Evolutionary conservation across 192 early-diverging fungal species (phyloP), one percentile per base, ranked within the genome.

Genomic region (Backusella luteola): DNA sequence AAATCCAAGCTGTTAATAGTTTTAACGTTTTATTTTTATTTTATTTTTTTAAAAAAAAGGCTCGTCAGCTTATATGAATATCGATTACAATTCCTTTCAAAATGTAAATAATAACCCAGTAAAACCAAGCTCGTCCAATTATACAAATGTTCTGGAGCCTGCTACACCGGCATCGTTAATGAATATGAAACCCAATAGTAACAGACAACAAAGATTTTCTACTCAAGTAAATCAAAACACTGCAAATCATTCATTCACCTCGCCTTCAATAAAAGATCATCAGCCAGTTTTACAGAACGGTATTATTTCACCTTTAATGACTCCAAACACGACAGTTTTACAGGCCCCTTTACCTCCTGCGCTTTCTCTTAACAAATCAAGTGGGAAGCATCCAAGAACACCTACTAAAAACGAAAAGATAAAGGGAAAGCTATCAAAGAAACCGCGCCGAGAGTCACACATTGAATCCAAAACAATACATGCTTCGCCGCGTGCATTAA

Each of bases 131-230:
- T 17, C 56, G 17, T 74, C 21, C 35, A 21, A 34, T 29, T 36
- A 75, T 19, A 11, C 49, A 23, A 36, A 23, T 41, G 11, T 8
- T 6, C 17, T 78, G 9, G 73, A 74, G 39, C 78, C 78, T 6
- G 78, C 69, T 21, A 79, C 78, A 1, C 78, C 78, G 6, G 73
- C 78, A 6, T 79, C 78, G 41, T 46, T 79, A 35, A 79, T 79
- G 78, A 79, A 79, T 34, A 79, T 79, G 71, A 73, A 73, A 11
- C 34, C 32, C 2, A 46, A 17, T 19, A 44, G 8, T 14, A 38
- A 38, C 68, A 35, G 12, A 63, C 26, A 29, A 63, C 56, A 63
- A 29, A 63, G 21, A 4, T 63, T 63, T 14, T 63, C 56, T 63
- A 26, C 21, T 12, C 23, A 29, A 63, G 12, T 29, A 29, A 63